Base-by-base conservation (phyloP, 23 red algal species). In the Porphyridium purpureum region DNA sequence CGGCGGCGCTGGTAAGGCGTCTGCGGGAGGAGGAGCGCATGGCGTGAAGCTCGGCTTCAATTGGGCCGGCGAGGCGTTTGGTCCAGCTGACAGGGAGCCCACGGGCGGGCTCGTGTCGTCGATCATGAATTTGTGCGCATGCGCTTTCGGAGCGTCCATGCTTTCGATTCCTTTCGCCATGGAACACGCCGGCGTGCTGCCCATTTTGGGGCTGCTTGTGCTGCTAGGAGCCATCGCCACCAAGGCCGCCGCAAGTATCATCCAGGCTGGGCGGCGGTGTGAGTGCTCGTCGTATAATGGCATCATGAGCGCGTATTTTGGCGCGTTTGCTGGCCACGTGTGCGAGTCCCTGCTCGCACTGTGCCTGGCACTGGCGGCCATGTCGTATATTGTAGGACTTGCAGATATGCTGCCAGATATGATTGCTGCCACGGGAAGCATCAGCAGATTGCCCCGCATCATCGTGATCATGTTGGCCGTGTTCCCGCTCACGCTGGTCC, bases 71-170 rank as follows among this genome's bases (percentile, higher is more conserved):
- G n/a, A n/a, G n/a, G n/a, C n/a, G n/a, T n/a, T n/a, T n/a, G n/a
- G 30, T 20, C 20, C 22, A 47, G 31, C 29, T 44, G 7, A 17
- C 31, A 19, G 15, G 17, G 17, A 29, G 36, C 20, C 70, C 46
- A 67, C 73, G 2, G 76, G 64, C 4, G 63, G 57, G 15, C 57
- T 70, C 21, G 38, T 62, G 40, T 49, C 64, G 14, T 71, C 76
- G 28, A 66, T 67, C 4, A 59, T 85, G 59, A 85, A 85, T 60
- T 56, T 85, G 61, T 52, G 57, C 0, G 80, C 67, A 5, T 85
- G 80, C 47, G 80, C 80, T 14, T 50, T 85, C 33, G 80, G 80
- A 7, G 80, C 80, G 29, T 67, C 59, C 54, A 85, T 85, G 66
- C 67, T 85, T 5, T 67, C 58, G 14, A 40, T 85, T 24, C 80